A percentile compares a stretch with the other conserved stretches of the same genome.
These are phyloP conservation scores for Neurospora intermedia DNA, from an alignment of 495 filamentous ascomycete species.

Conservation along the genomic window DNA sequence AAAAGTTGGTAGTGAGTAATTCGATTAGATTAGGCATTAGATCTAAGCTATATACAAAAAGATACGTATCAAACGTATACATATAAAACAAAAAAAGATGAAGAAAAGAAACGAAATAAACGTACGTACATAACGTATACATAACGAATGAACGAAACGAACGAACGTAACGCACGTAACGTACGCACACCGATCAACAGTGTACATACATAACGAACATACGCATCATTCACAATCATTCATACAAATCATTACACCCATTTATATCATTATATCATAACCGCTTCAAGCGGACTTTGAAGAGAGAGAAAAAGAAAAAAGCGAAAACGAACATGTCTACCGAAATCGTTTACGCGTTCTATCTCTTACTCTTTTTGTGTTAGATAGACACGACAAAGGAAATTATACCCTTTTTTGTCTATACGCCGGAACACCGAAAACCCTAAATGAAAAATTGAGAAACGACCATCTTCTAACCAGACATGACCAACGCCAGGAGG, in stretches of 20 bases:
- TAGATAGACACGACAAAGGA: background rate
- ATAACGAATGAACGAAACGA: background rate
- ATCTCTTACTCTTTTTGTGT: conserved; percentile 1
- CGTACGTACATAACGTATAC: conserved; percentile 4
- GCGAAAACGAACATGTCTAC: background rate
- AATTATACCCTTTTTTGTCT: background rate
- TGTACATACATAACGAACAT: conserved; percentile 6
- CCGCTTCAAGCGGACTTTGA: conserved; percentile 9
- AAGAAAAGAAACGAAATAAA: conserved; percentile 3
- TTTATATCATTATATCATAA: conserved; percentile 3
- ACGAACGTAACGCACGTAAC: conserved; percentile 3
- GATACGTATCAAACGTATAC: background rate
- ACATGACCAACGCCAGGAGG: conserved; percentile 84
- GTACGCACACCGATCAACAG: conserved; percentile 2
- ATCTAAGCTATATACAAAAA: background rate
- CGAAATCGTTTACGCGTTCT: conserved; percentile 1
- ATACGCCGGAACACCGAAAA: background rate
- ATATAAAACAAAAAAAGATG: conserved; percentile 1
- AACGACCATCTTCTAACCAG: conserved; percentile 20
- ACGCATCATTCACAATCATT: conserved; percentile 7
- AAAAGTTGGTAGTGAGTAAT: background rate
- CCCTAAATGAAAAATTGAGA: background rate
- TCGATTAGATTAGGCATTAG: background rate
- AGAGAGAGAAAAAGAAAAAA: conserved; percentile 4
- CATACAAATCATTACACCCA: conserved; percentile 4